Conservation (phyloP, 1,284 basidiomycete species). For the Leccinum angustisporum region DNA sequence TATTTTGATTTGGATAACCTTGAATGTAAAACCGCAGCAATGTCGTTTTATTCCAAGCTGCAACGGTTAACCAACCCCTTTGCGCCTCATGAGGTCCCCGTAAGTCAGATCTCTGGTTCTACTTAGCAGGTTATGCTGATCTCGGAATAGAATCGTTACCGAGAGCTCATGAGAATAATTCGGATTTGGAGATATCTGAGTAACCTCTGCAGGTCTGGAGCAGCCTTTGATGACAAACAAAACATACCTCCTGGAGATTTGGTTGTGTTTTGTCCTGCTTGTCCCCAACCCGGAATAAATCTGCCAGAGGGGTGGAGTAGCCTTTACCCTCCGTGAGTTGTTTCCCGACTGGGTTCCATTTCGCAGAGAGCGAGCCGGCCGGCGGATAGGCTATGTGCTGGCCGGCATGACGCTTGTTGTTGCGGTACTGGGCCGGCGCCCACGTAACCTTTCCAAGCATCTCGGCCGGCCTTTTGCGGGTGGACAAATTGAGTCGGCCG, state of each 20-base stretch:
- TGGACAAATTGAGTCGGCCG: too few species aligned
- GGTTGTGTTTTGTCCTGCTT: neutral
- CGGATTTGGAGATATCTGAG: neutral
- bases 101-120: neutral
- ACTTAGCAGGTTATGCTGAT: neutral
- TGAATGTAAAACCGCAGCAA: neutral
- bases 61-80: neutral
- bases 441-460: too few species aligned
- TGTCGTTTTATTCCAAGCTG: neutral
- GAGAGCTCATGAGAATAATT: neutral
- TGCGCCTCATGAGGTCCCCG: neutral
- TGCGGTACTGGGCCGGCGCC: too few species aligned
- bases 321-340: neutral
- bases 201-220: neutral
- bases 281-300: neutral
- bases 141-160: neutral
- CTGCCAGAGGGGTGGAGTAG: neutral
- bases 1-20: neutral
- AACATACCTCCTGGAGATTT: neutral
- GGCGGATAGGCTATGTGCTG: too few species aligned
- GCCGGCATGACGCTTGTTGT: too few species aligned
- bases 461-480: too few species aligned
- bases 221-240: neutral
- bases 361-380: too few species aligned
- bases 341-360: neutral